Evolutionary conservation across 352 stramenopile genomes (phyloP).

Genomic region (Pilasporangium apinafurcum): DNA sequence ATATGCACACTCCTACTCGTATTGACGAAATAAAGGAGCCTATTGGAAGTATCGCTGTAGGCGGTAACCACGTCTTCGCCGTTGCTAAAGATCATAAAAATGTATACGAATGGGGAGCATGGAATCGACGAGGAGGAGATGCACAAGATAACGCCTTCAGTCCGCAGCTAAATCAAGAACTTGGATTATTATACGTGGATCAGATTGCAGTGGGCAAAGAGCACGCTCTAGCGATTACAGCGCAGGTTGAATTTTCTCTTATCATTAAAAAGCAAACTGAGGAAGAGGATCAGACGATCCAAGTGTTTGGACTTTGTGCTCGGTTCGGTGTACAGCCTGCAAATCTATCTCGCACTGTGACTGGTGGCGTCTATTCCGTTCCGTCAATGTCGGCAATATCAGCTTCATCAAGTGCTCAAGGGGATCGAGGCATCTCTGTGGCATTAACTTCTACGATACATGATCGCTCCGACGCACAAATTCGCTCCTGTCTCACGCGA

Average conservation of each 20-base stretch:
- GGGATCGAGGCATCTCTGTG: constrained; percentile 3
- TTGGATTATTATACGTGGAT: constrained; percentile 41
- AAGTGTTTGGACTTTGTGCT: constrained; percentile 37
- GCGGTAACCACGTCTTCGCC: constrained; percentile 67
- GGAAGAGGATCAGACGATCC: constrained; percentile 13
- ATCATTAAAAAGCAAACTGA: constrained; percentile 21
- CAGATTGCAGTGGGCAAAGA: constrained; percentile 50
- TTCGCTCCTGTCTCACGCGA: constrained; percentile 29
- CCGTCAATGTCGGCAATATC: constrained; percentile 5
- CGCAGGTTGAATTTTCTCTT: constrained; percentile 40
- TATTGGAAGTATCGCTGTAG: constrained; percentile 41
- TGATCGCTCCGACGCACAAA: constrained; percentile 36
- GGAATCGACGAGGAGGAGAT: constrained; percentile 38
- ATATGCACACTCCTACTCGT: constrained; percentile 52
- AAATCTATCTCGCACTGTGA: constrained; percentile 29
- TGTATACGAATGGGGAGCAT: constrained; percentile 71
- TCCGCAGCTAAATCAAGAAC: constrained; percentile 31
- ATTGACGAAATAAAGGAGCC: constrained; percentile 54
- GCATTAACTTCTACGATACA: constrained; percentile 28
- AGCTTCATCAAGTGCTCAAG: not conserved
- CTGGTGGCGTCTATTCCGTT: constrained; percentile 19
- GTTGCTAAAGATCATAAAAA: constrained; percentile 31
- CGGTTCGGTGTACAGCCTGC: constrained; percentile 40
- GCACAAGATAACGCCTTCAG: constrained; percentile 45
- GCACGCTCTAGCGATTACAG: constrained; percentile 45